These are phyloP conservation scores for Saksenaea vasiformis DNA, from an alignment of 371 early-diverging fungal species.

Conservation along the genomic window DNA sequence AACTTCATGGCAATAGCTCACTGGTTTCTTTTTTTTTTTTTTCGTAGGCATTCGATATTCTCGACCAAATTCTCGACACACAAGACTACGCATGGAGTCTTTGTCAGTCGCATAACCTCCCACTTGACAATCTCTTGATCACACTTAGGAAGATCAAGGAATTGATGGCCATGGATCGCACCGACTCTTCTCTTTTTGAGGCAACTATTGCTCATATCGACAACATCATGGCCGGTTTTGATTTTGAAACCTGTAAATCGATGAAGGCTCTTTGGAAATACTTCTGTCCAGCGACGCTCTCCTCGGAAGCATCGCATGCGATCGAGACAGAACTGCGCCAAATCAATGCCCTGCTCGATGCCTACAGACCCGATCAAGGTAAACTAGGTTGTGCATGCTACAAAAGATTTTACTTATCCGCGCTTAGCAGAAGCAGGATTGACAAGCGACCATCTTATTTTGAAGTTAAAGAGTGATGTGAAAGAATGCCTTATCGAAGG, in stretches of 20 bases:
- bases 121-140: constrained; percentile 61
- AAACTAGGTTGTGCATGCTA: not conserved
- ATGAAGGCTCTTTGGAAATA: constrained; percentile 68
- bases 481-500: constrained; percentile 74
- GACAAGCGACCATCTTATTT: constrained; percentile 25
- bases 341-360: constrained; percentile 35
- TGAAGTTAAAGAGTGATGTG: constrained; percentile 43
- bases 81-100: constrained; percentile 62
- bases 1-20: no score
- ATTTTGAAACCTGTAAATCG: constrained; percentile 52
- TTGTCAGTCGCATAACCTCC: constrained; percentile 47
- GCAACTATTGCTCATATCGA: constrained; percentile 16
- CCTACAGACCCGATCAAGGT: constrained; percentile 22
- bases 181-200: constrained; percentile 11
- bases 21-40: no score
- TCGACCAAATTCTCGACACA: constrained; percentile 58
- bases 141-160: constrained; percentile 37
- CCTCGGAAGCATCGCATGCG: constrained; percentile 48
- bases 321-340: constrained; percentile 47
- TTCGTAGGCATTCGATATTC: constrained; percentile 9
- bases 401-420: not conserved
- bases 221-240: constrained; percentile 42
- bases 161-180: constrained; percentile 16
- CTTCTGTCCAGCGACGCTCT: constrained; percentile 60
- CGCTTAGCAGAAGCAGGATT: constrained; percentile 23